Evolutionary conservation across 2,329 filamentous ascomycete species (phyloP), one percentile per base, ranked within the genome.

Genomic region (Paracoccidioides lutzii): DNA sequence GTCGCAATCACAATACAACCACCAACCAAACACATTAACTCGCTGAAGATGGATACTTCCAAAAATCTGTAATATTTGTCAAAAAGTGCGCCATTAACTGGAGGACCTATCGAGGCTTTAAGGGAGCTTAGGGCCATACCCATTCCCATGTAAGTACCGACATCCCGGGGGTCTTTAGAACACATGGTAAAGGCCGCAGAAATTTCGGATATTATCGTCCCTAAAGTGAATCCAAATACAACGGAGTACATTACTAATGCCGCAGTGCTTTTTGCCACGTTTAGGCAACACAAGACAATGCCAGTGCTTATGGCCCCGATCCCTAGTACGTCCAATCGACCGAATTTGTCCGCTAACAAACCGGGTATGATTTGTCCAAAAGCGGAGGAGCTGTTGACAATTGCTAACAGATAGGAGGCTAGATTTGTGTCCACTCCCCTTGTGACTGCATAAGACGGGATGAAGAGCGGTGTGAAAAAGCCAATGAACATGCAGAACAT

Each of bases 51-150:
- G 0, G 69, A 67, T 0, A 67, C 65, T 58, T 74, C 56, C 1
- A 61, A 56, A 56, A 70, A 76, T 0, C 69, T 68, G 1, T 65
- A 69, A 55, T 75, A 77, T 8, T 53, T 61, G 3, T 71, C 65
- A 3, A 81, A 62, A 45, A 78, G 64, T 0, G 68, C 71, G 3
- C 76, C 76, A 52, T 71, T 74, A 46, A 76, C 67, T 0, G 77
- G 76, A 10, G 74, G 73, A 0, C 76, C 78, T 3, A 78, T 69
- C 38, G 82, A 61, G 3, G 69, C 70, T 0, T 72, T 76, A 37
- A 81, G 52, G 0, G 72, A 70, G 4, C 67, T 65, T 1, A 77
- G 46, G 1, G 64, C 43, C 22, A 57, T 43, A 15, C 53, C 56
- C 53, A 55, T 55, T 42, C 56, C 56, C 22, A 57, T 41, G 30